Evolutionary conservation across 1,284 basidiomycete species (phyloP).

Genomic region (Ustilago sp.): DNA sequence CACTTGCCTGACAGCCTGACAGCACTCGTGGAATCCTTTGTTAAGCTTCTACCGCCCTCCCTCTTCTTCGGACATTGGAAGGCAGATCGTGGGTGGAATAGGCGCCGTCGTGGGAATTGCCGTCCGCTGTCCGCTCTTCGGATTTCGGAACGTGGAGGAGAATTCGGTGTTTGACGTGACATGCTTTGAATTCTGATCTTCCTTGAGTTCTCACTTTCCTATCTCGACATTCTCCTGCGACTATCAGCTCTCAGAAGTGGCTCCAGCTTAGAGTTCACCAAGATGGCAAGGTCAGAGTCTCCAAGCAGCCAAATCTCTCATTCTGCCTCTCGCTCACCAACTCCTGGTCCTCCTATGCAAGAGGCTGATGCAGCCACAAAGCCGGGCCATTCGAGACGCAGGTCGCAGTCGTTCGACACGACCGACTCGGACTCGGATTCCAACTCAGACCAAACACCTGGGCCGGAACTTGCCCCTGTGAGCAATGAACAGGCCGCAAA

Average conservation of each 20-base stretch:
- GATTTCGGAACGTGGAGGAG: slow-evolving; percentile 5
- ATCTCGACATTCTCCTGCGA: neutral
- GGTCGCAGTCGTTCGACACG: slow-evolving; percentile 33
- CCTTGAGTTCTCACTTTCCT: neutral
- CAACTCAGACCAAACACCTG: slow-evolving; percentile 15
- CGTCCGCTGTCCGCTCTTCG: neutral
- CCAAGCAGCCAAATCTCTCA: neutral
- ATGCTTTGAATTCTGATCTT: neutral
- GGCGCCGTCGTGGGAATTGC: neutral
- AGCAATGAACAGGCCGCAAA: neutral
- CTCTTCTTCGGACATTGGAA: too few relatives aligned
- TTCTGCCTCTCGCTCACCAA: slow-evolving; percentile 12
- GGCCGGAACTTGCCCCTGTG: slow-evolving; percentile 10
- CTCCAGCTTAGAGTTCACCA: neutral
- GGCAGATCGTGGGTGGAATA: neutral
- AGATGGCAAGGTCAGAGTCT: neutral
- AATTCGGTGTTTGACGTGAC: neutral
- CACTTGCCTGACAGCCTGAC: too few relatives aligned
- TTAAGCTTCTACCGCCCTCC: too few relatives aligned
- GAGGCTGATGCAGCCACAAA: neutral
- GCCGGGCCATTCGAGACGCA: slow-evolving; percentile 2
- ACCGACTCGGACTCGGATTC: slow-evolving; percentile 25
- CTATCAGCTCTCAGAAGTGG: neutral
- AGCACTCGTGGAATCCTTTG: too few relatives aligned
- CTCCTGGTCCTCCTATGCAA: slow-evolving; percentile 15